Base-by-base conservation (phyloP, 2,329 filamentous ascomycete genomes). In the Alternaria gaisen region DNA sequence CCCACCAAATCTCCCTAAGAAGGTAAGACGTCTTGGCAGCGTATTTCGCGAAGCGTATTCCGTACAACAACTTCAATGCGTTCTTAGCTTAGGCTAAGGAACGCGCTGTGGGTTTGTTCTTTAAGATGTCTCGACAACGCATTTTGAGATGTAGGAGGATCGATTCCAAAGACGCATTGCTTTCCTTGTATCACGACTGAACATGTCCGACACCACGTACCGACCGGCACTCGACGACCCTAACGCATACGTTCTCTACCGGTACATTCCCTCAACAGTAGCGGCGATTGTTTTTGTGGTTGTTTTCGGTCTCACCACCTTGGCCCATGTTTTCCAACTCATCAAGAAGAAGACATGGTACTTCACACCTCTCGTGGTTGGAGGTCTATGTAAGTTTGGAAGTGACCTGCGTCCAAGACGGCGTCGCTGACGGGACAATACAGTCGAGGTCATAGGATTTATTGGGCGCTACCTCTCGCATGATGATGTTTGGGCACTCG, bases 391-490 rank as follows among this genome's bases (percentile, higher is more conserved):
- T 85, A 77, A 56, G 77, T 72, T 3, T 44, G 2, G 7, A 28
- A 42, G 10, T 16, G 14, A 18, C 16, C 6, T 14, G 18, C 10
- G 5, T 26, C 20, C 22, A 2, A n/a, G 1, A 24, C 7, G 12
- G 36, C 32, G 1, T 24, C n/a, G 28, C 24, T 32, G 32, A 22
- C 10, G 30, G 10, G 20, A 42, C 56, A 14, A 60, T 22, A 24
- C 46, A 85, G 83, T 85, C 58, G 84, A 87, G 70, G 69, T 75
- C 0, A 70, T 86, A 26, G 85, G 84, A 8, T 87, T 85, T 55
- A 67, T 83, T 11, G 83, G 81, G 2, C 81, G 85, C 50, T 79
- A 80, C 2, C 68, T 76, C 8, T 78, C 79, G 0, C 68, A 72
- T 6, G 75, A 80, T 1, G 58, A 69, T 16, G 56, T 79, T 32